Evolutionary conservation across 495 filamentous ascomycete genomes (phyloP).

Genomic region (Penicillium soppii): DNA sequence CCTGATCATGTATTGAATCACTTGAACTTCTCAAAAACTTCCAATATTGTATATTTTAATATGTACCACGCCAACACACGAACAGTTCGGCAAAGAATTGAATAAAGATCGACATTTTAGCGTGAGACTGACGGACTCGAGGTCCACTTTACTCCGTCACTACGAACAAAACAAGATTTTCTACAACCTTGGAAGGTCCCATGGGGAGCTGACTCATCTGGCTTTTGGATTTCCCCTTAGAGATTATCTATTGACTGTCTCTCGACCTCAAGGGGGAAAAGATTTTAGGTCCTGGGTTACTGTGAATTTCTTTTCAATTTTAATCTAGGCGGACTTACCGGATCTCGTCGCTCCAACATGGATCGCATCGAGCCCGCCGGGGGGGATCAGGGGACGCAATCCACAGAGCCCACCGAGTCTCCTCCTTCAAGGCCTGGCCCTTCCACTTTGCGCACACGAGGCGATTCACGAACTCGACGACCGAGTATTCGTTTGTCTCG

Average conservation of each 20-base stretch:
- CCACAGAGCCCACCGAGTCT: not conserved
- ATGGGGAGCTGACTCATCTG: not conserved
- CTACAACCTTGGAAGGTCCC: too few species aligned
- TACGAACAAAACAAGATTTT: slow-evolving; percentile 7
- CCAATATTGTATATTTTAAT: too few species aligned
- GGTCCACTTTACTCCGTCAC: slow-evolving; percentile 5
- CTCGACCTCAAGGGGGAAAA: not conserved
- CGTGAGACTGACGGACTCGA: not conserved
- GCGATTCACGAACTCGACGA: slow-evolving; percentile 29
- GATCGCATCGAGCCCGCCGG: slow-evolving; percentile 44
- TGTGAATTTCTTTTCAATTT: not conserved
- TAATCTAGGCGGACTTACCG: not conserved
- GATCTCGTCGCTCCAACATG: slow-evolving; percentile 21
- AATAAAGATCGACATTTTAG: slow-evolving; percentile 7
- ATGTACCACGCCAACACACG: too few species aligned
- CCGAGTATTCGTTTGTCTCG: slow-evolving; percentile 43
- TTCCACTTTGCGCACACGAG: slow-evolving; percentile 9
- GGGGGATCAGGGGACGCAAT: slow-evolving; percentile 10
- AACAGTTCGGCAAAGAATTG: not conserved
- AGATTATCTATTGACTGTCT: not conserved
- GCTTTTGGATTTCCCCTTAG: not conserved
- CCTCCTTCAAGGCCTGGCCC: slow-evolving; percentile 8
- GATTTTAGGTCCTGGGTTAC: not conserved
- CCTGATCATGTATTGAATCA: too few species aligned
- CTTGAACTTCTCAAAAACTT: not conserved